Conservation (phyloP, 441 rosid genomes). For the Corymbia calophylla region DNA sequence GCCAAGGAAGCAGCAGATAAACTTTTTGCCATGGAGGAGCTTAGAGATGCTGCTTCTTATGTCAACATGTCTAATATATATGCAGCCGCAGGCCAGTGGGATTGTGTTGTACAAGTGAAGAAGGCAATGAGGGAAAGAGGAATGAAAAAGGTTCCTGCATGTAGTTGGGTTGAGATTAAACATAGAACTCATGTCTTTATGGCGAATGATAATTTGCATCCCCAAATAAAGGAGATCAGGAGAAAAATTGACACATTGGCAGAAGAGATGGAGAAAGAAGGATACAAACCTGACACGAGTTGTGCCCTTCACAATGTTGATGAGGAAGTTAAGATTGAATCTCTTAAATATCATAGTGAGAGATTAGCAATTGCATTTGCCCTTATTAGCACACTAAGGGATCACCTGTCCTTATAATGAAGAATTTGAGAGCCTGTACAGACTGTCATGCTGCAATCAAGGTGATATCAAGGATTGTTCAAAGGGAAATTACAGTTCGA, state of each 20-base stretch:
- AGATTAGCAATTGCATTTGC: slow-evolving; percentile 73
- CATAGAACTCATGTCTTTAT: slow-evolving; percentile 51
- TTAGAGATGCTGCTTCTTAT: slow-evolving; percentile 71
- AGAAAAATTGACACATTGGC: slow-evolving; percentile 41
- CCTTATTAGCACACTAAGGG: slow-evolving; percentile 63
- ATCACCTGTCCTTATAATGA: slow-evolving; percentile 60
- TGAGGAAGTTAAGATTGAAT: slow-evolving; percentile 47
- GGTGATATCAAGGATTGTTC: slow-evolving; percentile 51
- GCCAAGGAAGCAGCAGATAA: slow-evolving; percentile 61
- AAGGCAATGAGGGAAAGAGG: slow-evolving; percentile 75
- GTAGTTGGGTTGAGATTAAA: slow-evolving; percentile 81
- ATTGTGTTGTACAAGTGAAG: slow-evolving; percentile 50
- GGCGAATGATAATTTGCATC: slow-evolving; percentile 55
- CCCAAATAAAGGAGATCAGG: slow-evolving; percentile 39
- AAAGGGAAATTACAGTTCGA: slow-evolving; percentile 63
- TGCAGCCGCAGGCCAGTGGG: slow-evolving; percentile 69
- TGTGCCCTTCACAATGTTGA: slow-evolving; percentile 62
- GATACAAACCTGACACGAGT: slow-evolving; percentile 67
- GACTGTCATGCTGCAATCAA: slow-evolving; percentile 82
- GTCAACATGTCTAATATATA: slow-evolving; percentile 78
- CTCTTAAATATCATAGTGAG: slow-evolving; percentile 75
- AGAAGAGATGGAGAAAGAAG: slow-evolving; percentile 46
- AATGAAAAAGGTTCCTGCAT: slow-evolving; percentile 56
- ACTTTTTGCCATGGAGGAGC: slow-evolving; percentile 58
- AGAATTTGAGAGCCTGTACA: slow-evolving; percentile 68